Conservation (phyloP, 306 rosid species). For the Cucurbita maxima region DNA sequence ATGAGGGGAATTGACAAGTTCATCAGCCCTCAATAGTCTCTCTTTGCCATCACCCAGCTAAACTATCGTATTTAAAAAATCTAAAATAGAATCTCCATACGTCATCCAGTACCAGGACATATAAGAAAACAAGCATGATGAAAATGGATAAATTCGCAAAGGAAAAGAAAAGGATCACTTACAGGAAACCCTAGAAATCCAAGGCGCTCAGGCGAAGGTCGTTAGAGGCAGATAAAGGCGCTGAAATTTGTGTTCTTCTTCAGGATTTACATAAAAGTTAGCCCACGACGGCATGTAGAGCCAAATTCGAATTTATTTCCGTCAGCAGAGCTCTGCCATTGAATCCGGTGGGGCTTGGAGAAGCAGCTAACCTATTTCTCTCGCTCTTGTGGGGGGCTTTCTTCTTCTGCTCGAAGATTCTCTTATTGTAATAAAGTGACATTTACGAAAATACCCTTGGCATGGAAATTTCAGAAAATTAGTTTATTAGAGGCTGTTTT, state of each 20-base stretch:
- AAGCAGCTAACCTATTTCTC: not conserved
- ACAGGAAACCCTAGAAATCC: slow-evolving; percentile 4
- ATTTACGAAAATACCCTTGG: too few species aligned
- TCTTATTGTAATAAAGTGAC: too few species aligned
- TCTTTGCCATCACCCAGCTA: not conserved
- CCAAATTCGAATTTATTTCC: not conserved
- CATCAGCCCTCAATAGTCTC: not conserved
- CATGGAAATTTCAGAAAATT: too few species aligned
- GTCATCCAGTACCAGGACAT: not conserved
- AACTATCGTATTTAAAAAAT: not conserved
- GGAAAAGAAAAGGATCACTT: not conserved
- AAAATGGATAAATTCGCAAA: not conserved
- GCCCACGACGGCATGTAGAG: not conserved
- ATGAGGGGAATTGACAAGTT: not conserved
- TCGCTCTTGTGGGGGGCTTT: not conserved
- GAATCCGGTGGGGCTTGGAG: not conserved
- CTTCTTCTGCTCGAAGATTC: too few species aligned
- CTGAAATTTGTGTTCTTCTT: not conserved
- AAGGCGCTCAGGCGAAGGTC: not conserved
- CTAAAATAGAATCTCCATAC: not conserved
- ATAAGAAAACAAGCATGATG: not conserved
- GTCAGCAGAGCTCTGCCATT: not conserved
- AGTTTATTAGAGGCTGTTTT: too few species aligned
- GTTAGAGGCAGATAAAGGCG: not conserved
- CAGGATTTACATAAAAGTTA: not conserved